Percentiles rank a stretch among this genome's conserved stretches.
Conservation (phyloP, 2,329 filamentous ascomycete genomes). For the Parastagonospora avenae region DNA sequence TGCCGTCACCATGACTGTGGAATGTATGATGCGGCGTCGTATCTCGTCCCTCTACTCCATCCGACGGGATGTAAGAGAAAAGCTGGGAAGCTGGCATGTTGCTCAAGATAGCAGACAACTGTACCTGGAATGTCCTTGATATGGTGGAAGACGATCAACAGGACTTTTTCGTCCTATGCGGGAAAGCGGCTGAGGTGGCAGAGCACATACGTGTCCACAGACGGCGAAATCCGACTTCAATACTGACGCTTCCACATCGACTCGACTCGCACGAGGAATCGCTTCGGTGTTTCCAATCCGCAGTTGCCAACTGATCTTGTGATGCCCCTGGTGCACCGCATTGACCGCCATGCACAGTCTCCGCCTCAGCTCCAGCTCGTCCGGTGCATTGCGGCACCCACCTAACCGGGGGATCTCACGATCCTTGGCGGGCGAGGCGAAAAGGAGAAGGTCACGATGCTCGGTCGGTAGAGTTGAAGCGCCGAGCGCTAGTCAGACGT, state of each 20-base stretch:
- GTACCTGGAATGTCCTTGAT: too few species aligned
- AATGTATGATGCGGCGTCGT: background rate
- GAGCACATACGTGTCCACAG: too few species aligned
- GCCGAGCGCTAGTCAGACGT: conserved; percentile 26
- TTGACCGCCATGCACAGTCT: conserved; percentile 5
- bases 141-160: too few species aligned
- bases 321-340: conserved; percentile 8
- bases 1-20: background rate
- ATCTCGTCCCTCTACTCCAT: too few species aligned
- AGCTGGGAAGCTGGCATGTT: too few species aligned
- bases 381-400: conserved; percentile 6
- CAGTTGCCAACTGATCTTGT: conserved; percentile 7
- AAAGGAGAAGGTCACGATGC: conserved; percentile 41
- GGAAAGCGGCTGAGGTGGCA: too few species aligned
- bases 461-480: conserved; percentile 32
- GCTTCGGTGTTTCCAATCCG: background rate
- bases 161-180: too few species aligned
- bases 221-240: too few species aligned
- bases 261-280: background rate
- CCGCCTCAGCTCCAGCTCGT: conserved; percentile 4
- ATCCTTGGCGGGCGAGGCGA: conserved; percentile 19
- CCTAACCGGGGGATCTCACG: conserved; percentile 16
- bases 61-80: too few species aligned
- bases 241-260: background rate
- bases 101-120: too few species aligned